phyloP scores from a whole-genome alignment of 2,329 filamentous ascomycete species.

The Xylariomycetidae sp. region DNA sequence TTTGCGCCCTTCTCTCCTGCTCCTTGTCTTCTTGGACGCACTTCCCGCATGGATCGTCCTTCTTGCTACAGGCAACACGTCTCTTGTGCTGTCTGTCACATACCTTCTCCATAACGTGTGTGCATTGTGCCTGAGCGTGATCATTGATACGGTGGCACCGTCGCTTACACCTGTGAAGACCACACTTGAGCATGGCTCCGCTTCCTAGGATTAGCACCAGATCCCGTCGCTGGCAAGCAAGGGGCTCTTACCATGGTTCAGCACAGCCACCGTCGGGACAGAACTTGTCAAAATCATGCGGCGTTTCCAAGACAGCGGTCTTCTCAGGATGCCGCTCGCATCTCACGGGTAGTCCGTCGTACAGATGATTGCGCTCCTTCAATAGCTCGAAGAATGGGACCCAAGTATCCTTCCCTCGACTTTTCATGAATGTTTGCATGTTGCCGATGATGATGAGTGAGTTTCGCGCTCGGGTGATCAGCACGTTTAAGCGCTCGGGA shows the following conservation, averaged over 20 bases:
- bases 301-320: constrained; percentile 38
- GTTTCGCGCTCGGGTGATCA: constrained; percentile 63
- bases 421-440: constrained; percentile 58
- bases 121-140: constrained; percentile 45
- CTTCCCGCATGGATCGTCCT: constrained; percentile 37
- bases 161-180: constrained; percentile 51
- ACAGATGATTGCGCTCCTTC: constrained; percentile 44
- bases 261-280: constrained; percentile 69
- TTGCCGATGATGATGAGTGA: constrained; percentile 68
- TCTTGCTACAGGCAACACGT: background rate
- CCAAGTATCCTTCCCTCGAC: constrained; percentile 54
- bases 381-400: constrained; percentile 51
- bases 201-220: constrained; percentile 29
- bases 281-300: constrained; percentile 54
- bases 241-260: constrained; percentile 50
- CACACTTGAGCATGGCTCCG: constrained; percentile 47
- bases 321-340: constrained; percentile 57
- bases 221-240: background rate
- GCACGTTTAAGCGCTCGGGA: constrained; percentile 64
- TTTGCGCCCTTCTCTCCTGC: constrained; percentile 35
- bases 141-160: constrained; percentile 59
- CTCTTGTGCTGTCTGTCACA: background rate
- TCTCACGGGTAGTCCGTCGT: constrained; percentile 53
- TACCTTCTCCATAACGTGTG: background rate
- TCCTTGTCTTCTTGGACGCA: constrained; percentile 50